Conservation (phyloP, 768 basidiomycete genomes). For the Agrocybe praecox region DNA sequence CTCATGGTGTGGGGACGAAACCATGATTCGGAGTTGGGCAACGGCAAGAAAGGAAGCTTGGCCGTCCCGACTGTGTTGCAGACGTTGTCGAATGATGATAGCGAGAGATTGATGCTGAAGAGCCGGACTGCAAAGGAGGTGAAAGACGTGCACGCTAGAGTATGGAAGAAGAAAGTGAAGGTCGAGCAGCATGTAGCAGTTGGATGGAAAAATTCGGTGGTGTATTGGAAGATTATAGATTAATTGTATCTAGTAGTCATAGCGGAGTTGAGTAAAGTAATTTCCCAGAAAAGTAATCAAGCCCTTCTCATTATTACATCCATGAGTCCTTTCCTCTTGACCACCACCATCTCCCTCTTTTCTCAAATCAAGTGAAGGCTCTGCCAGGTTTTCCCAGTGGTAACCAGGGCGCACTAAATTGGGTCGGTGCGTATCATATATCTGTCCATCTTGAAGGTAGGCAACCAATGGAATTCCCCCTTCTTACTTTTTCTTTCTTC, state of each 20-base stretch:
- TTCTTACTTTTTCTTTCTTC: neutral
- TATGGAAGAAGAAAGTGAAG: conserved; percentile 59
- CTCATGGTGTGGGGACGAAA: conserved; percentile 76
- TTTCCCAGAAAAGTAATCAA: neutral
- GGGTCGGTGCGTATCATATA: conserved; percentile 13
- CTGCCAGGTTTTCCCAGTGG: neutral
- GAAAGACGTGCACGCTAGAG: conserved; percentile 57
- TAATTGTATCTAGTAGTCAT: neutral
- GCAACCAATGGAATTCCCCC: conserved; percentile 5
- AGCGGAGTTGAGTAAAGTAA: neutral
- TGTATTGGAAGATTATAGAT: conserved; percentile 67
- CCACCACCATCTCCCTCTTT: neutral
- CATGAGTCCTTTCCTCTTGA: neutral
- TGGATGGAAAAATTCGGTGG: conserved; percentile 63
- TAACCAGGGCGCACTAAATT: conserved; percentile 10
- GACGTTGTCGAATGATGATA: conserved; percentile 37
- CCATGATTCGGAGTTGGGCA: conserved; percentile 74
- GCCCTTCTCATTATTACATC: too few species aligned
- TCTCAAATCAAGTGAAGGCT: neutral
- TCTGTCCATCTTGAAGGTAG: conserved; percentile 5
- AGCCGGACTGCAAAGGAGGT: conserved; percentile 52
- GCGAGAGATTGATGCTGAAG: conserved; percentile 61
- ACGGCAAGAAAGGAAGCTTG: conserved; percentile 65
- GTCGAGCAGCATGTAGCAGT: conserved; percentile 68
- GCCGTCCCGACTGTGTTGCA: conserved; percentile 56